Evolutionary conservation across 129 eudicot species (phyloP), one percentile per base, ranked within the genome.

Genomic region (Solidago caesia): DNA sequence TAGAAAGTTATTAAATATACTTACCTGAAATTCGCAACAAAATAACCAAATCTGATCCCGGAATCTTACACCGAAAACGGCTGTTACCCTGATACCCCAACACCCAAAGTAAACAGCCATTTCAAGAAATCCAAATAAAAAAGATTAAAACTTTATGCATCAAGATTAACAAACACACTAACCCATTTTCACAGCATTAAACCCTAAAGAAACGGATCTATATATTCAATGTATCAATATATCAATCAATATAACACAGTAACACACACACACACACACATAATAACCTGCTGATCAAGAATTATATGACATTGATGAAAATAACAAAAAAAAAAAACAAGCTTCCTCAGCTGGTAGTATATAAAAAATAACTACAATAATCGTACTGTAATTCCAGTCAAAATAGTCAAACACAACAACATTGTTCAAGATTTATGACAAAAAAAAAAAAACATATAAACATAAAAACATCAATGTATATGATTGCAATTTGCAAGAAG

Each of bases 151-250:
- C 13, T 59, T 59, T 59, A 6, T 59, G 41, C 15, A 8, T 52
- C 41, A 41, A 53, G 64, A n/a, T 43, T 44, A 7, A 33, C 9
- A 33, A 70, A 49, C 78, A 12, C 15, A 16, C 44, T 42, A 75
- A 75, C 16, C 8, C 63, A 15, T 46, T 64, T 66, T 44, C 64
- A 44, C 29, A 62, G 71, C 64, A 42, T 75, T 44, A 77, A 44
- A 16, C 33, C 52, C 66, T 8, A 57, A 79, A n/a, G 60, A 13
- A 43, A 61, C 66, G 70, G 49, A 72, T 73, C 69, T 69, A 41
- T 62, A 61, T 13, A 42, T 14, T 44, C 7, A 42, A 65, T 42
- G 70, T 8, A 58, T 58, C 64, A 58, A 4, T 21, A 21, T 21
- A 21, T 21, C 21, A 21, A 21, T 21, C 21, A 21, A 21, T 21